These are phyloP conservation scores for Chrysanthemum lavandulifolium DNA, from an alignment of 129 eudicot species.

Conservation along the genomic window DNA sequence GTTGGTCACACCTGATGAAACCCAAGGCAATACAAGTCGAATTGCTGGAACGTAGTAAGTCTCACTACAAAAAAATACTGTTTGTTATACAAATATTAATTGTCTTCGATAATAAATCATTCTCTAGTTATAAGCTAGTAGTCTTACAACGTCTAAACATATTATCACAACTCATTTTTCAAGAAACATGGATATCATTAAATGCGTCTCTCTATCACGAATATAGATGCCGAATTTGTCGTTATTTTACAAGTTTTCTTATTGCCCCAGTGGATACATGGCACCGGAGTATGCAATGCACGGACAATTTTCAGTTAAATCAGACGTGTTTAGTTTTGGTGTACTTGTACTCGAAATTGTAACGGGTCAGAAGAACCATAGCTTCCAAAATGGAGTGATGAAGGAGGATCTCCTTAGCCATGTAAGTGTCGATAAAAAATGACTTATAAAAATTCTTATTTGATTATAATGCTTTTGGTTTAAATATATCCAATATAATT, in stretches of 20 bases:
- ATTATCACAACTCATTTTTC: no score
- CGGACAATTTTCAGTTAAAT: conserved; percentile 45
- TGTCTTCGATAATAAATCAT: no score
- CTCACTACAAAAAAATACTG: no score
- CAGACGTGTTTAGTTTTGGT: conserved; percentile 51
- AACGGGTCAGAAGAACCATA: conserved; percentile 34
- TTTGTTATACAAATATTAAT: no score
- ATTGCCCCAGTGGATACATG: conserved; percentile 45
- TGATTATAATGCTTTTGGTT: background rate
- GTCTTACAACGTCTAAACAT: no score
- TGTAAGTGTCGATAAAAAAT: conserved; percentile 28
- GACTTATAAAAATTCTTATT: background rate
- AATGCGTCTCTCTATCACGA: no score
- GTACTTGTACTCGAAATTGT: conserved; percentile 45
- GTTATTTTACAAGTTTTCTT: background rate
- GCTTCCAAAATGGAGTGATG: conserved; percentile 25
- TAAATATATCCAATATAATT: background rate
- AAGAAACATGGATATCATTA: no score
- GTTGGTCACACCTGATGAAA: no score
- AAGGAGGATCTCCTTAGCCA: conserved; percentile 31
- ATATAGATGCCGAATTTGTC: no score
- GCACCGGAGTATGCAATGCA: conserved; percentile 45
- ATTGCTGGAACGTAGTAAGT: no score
- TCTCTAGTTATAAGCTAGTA: no score
- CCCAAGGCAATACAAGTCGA: no score